These are phyloP conservation scores for Brassica juncea DNA, from an alignment of 345 rosid genomes.

Conservation along the genomic window DNA sequence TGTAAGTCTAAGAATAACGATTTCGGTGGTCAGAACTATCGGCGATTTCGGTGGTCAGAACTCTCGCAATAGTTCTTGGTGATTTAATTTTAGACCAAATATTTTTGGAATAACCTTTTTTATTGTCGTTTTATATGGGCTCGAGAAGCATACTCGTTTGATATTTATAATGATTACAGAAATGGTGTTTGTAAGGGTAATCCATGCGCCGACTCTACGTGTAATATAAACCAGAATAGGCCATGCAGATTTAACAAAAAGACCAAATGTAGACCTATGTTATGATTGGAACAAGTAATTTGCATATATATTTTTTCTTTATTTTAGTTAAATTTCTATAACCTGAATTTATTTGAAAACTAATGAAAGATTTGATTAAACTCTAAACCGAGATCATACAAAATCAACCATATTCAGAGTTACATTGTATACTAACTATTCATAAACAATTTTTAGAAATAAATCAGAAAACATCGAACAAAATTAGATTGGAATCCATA, in stretches of 20 bases:
- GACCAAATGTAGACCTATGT: not conserved
- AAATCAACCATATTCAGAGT: not conserved
- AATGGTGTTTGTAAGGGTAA: not conserved
- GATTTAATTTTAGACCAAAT: constrained; percentile 23
- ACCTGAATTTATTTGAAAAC: not conserved
- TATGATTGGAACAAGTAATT: constrained; percentile 9
- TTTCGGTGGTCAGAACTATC: not conserved
- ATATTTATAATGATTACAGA: constrained; percentile 9
- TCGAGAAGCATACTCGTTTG: constrained; percentile 15
- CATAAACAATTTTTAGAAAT: not conserved
- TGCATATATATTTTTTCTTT: not conserved
- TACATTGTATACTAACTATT: not conserved
- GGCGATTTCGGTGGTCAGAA: not conserved
- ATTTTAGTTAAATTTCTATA: not conserved
- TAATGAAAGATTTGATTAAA: not conserved
- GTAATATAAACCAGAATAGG: constrained; percentile 5
- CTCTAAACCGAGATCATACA: not conserved
- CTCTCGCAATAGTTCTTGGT: constrained; percentile 10
- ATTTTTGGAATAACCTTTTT: constrained; percentile 1
- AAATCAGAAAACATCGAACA: not conserved
- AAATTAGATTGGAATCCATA: not conserved
- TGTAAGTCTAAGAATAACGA: constrained; percentile 15
- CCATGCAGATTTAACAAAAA: constrained; percentile 11
- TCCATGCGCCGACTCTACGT: not conserved
- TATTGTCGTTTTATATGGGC: constrained; percentile 8